A percentile compares a stretch with the other conserved stretches of the same genome.
These are phyloP conservation scores for Alternaria longipes DNA, from an alignment of 2,329 filamentous ascomycete species.

Conservation along the genomic window DNA sequence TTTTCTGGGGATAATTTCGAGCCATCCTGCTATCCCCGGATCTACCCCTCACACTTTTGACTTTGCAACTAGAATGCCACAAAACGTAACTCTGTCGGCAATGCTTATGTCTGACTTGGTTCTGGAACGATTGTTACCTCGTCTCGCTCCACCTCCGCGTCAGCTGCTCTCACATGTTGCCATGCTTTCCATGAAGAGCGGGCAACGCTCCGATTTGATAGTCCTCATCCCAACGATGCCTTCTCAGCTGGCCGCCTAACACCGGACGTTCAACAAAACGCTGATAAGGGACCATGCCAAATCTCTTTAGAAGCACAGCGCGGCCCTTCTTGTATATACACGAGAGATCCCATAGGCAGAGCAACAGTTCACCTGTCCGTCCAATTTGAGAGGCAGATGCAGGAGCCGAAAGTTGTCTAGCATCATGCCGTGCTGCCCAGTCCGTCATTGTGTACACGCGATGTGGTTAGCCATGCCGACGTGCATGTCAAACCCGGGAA, in stretches of 20 bases:
- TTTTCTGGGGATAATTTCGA: neutral
- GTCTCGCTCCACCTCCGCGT: conserved; percentile 29
- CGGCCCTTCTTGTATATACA: conserved; percentile 1
- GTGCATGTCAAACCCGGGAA: conserved; percentile 30
- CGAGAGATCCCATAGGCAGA: neutral
- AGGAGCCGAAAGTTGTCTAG: conserved; percentile 25
- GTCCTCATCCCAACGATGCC: conserved; percentile 1
- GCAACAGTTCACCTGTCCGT: conserved; percentile 3
- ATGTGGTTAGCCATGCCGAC: conserved; percentile 29
- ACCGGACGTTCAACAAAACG: conserved; percentile 13
- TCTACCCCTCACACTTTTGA: conserved; percentile 13
- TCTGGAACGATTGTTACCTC: conserved; percentile 31
- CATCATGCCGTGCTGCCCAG: conserved; percentile 50
- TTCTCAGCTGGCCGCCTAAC: conserved; percentile 13
- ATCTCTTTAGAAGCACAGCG: neutral
- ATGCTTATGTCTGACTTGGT: conserved; percentile 12
- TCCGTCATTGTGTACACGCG: conserved; percentile 29
- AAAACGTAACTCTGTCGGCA: conserved; percentile 26
- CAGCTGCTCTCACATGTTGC: conserved; percentile 27
- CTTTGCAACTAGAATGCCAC: conserved; percentile 25
- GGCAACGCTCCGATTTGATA: conserved; percentile 16
- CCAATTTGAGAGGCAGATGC: conserved; percentile 22
- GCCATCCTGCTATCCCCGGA: conserved; percentile 10
- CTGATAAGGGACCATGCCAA: neutral
- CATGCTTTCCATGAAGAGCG: conserved; percentile 9